phyloP scores from a whole-genome alignment of 1,284 basidiomycete species.

The Trametes hirsuta region DNA sequence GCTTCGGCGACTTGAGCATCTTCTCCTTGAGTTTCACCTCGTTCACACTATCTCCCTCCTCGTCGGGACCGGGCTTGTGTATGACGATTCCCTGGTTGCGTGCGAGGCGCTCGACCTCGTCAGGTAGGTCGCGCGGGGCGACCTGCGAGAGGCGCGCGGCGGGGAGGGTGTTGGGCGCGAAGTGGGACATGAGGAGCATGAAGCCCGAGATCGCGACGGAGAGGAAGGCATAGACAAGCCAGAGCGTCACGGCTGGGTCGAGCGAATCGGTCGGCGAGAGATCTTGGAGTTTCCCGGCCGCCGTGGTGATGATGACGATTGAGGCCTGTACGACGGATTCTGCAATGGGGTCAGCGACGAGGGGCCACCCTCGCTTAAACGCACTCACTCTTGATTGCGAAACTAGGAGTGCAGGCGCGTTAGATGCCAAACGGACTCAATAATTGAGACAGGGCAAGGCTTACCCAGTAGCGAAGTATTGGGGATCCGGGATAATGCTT shows the following conservation, averaged over 20 bases:
- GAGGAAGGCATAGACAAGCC: slow-evolving; percentile 46
- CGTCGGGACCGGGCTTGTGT: slow-evolving; percentile 27
- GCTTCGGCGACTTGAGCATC: slow-evolving; percentile 38
- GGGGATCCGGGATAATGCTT: slow-evolving; percentile 44
- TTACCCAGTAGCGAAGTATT: slow-evolving; percentile 47
- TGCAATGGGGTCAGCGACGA: slow-evolving; percentile 23
- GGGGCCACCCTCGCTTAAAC: background rate
- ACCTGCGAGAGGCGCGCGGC: slow-evolving; percentile 47
- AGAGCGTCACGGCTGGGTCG: slow-evolving; percentile 44
- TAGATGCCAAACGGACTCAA: background rate
- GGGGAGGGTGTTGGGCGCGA: slow-evolving; percentile 37
- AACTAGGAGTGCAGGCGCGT: slow-evolving; percentile 27
- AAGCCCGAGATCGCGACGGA: slow-evolving; percentile 42
- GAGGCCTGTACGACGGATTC: slow-evolving; percentile 46
- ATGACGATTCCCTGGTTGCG: slow-evolving; percentile 27
- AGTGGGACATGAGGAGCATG: slow-evolving; percentile 40
- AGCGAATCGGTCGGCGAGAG: slow-evolving; percentile 42
- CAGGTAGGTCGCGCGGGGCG: slow-evolving; percentile 35
- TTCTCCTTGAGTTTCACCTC: slow-evolving; percentile 34
- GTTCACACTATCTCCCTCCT: slow-evolving; percentile 20
- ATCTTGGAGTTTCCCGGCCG: slow-evolving; percentile 47
- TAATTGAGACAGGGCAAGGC: slow-evolving; percentile 1
- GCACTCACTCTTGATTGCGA: slow-evolving; percentile 44
- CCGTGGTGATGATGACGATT: slow-evolving; percentile 49
- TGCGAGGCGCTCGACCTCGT: slow-evolving; percentile 39